Evolutionary conservation across 495 filamentous ascomycete genomes (phyloP).

Genomic region (Lasiosphaeria hispida): DNA sequence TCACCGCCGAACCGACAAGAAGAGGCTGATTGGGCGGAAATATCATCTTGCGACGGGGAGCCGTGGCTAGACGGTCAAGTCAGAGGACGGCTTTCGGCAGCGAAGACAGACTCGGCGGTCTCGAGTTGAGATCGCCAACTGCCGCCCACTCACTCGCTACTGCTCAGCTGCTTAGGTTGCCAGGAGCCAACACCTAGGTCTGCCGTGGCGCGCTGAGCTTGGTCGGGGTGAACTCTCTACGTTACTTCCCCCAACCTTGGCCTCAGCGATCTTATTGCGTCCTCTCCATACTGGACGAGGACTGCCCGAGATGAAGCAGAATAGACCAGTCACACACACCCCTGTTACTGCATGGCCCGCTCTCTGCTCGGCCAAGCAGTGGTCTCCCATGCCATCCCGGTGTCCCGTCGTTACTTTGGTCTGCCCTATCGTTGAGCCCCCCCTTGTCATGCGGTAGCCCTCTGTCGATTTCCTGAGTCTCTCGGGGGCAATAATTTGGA

Average conservation of each 20-base stretch:
- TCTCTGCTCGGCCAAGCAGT: slow-evolving; percentile 17
- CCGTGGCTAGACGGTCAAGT: background rate
- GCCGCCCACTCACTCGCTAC: slow-evolving; percentile 10
- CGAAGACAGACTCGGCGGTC: slow-evolving; percentile 3
- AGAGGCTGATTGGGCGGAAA: slow-evolving; percentile 21
- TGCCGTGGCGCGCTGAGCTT: slow-evolving; percentile 2
- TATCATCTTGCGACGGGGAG: slow-evolving; percentile 3
- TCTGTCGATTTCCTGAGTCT: slow-evolving; percentile 10
- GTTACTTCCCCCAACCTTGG: background rate
- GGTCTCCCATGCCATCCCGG: slow-evolving; percentile 17
- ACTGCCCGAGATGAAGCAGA: slow-evolving; percentile 5
- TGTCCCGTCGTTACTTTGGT: slow-evolving; percentile 17
- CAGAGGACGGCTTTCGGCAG: slow-evolving; percentile 10
- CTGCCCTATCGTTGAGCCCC: slow-evolving; percentile 18
- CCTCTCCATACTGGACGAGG: background rate
- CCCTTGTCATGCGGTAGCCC: slow-evolving; percentile 28
- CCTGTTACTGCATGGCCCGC: slow-evolving; percentile 20
- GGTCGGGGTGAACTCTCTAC: background rate
- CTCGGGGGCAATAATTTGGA: slow-evolving; percentile 13
- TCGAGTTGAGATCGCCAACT: slow-evolving; percentile 16
- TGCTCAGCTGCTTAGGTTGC: background rate
- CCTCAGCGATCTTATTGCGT: background rate
- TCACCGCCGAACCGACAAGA: slow-evolving; percentile 15
- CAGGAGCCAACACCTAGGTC: background rate
- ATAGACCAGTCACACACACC: slow-evolving; percentile 16